Evolutionary conservation across 805 yeast genomes (phyloP).

Genomic region (Kazachstania kunashirensis): DNA sequence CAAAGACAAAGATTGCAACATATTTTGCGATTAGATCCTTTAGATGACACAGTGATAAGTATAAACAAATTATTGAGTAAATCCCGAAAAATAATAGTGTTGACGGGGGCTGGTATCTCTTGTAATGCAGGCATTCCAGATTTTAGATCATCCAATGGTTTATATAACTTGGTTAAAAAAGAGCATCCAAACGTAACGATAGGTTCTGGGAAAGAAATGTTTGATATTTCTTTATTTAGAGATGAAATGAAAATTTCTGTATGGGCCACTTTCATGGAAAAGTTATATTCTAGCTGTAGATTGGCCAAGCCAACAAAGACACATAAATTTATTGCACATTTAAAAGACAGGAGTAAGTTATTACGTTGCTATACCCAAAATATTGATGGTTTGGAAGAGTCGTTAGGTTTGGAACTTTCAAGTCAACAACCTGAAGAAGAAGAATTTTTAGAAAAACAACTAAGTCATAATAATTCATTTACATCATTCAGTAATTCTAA

Average conservation of each 20-base stretch:
- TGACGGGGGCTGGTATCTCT: constrained; percentile 95
- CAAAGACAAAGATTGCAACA: constrained; percentile 14
- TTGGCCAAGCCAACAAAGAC: constrained; percentile 75
- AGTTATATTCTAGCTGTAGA: constrained; percentile 52
- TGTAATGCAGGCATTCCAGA: constrained; percentile 98
- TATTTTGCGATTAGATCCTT: constrained; percentile 10
- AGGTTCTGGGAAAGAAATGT: constrained; percentile 80
- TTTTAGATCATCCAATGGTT: constrained; percentile 75
- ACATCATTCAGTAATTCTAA: constrained; percentile 8
- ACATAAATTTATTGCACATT: constrained; percentile 57
- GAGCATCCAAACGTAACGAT: constrained; percentile 48
- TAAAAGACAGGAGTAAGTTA: constrained; percentile 55
- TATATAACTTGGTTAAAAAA: constrained; percentile 62
- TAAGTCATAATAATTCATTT: constrained; percentile 1
- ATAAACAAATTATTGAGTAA: constrained; percentile 23
- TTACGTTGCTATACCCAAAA: constrained; percentile 89
- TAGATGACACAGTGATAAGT: constrained; percentile 12
- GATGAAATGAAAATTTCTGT: constrained; percentile 52
- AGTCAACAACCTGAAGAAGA: constrained; percentile 20
- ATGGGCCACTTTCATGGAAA: constrained; percentile 88
- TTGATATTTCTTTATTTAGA: constrained; percentile 76
- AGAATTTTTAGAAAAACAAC: constrained; percentile 9
- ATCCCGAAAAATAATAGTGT: constrained; percentile 44
- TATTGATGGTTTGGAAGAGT: constrained; percentile 78
- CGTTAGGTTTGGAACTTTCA: constrained; percentile 55